Conservation (phyloP, 2,329 filamentous ascomycete species). For the Pyricularia pennisetigena region DNA sequence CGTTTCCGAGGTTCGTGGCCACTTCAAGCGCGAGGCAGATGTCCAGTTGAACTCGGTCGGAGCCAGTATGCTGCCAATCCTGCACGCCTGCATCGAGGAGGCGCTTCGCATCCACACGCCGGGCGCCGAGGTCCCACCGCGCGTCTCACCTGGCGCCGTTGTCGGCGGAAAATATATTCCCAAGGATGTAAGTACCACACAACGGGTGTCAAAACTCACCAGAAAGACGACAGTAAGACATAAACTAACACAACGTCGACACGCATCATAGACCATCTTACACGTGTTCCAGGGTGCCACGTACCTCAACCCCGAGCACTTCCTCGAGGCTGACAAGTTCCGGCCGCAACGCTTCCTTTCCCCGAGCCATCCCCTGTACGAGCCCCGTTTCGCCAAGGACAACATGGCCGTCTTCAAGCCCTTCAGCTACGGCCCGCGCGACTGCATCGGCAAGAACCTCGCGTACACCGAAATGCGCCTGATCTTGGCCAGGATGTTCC, state of each 20-base stretch:
- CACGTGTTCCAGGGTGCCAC: background rate
- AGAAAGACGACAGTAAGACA: no score
- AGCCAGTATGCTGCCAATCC: slow-evolving; percentile 8
- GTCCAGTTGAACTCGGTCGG: background rate
- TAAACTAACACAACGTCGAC: no score
- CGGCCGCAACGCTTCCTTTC: background rate
- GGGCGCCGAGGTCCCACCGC: slow-evolving; percentile 15
- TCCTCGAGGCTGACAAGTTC: background rate
- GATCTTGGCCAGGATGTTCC: slow-evolving; percentile 27
- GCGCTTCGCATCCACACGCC: slow-evolving; percentile 14
- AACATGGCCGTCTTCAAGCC: background rate
- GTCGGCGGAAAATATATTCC: background rate
- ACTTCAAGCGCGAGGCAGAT: background rate
- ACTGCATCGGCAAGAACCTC: slow-evolving; percentile 12
- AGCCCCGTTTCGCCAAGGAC: background rate
- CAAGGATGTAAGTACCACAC: background rate
- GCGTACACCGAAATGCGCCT: slow-evolving; percentile 32
- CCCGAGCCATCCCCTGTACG: background rate
- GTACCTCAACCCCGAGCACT: background rate
- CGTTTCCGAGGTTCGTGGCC: background rate
- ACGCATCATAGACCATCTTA: background rate
- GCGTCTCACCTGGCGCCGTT: background rate
- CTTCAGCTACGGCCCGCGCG: background rate
- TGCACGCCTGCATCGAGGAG: slow-evolving; percentile 29
- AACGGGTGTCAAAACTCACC: no score